A percentile compares a stretch with the other conserved stretches of the same genome.
Evolutionary conservation across 2,329 filamentous ascomycete genomes (phyloP).

Genomic region (Xylaria sp.): DNA sequence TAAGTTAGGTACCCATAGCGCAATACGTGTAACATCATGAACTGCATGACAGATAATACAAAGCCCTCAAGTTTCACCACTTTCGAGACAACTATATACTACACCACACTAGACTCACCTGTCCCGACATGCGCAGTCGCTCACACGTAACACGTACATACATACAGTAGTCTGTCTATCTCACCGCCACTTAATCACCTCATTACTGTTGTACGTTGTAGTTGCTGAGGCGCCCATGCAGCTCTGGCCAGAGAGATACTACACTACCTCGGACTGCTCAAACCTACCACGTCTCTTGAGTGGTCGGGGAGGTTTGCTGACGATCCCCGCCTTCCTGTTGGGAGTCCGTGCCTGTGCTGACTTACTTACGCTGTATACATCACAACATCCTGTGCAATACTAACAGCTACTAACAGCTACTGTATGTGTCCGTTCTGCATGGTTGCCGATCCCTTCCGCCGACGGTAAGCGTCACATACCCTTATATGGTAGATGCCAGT

Average conservation of each 20-base stretch:
- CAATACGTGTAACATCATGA: too few relatives aligned
- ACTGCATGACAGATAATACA: too few relatives aligned
- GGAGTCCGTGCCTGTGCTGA: conserved; percentile 2
- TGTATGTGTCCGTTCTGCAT: conserved; percentile 16
- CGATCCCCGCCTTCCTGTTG: conserved; percentile 20
- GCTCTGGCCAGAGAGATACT: conserved; percentile 12
- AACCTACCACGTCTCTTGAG: conserved; percentile 22
- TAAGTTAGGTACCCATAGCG: too few relatives aligned
- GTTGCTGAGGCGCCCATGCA: conserved; percentile 12
- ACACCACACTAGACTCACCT: not conserved
- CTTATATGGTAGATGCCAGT: conserved; percentile 19
- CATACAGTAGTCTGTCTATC: not conserved
- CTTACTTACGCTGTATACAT: not conserved
- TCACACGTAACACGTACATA: not conserved
- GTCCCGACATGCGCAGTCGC: not conserved
- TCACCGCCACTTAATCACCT: conserved; percentile 35
- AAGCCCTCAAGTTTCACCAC: not conserved
- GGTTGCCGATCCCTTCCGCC: conserved; percentile 23
- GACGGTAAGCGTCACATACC: conserved; percentile 23
- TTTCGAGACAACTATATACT: not conserved
- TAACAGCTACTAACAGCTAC: not conserved
- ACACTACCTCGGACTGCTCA: conserved; percentile 5
- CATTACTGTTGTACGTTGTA: conserved; percentile 13
- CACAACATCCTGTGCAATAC: not conserved
- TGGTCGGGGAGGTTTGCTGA: conserved; percentile 31